Evolutionary conservation across 306 rosid genomes (phyloP).

Genomic region (Psophocarpus tetragonolobus): DNA sequence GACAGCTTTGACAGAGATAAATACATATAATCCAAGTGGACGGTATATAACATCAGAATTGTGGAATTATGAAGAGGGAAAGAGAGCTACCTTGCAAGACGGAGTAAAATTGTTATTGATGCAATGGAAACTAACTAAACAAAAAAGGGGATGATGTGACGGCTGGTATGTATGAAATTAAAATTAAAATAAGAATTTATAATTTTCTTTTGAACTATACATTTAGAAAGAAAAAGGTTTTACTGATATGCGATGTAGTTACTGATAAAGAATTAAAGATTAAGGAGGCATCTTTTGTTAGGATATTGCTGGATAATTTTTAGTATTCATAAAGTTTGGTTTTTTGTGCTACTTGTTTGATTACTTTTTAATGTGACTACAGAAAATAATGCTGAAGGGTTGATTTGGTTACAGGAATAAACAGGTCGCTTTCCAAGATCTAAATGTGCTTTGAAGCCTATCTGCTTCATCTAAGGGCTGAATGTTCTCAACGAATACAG

Average conservation of each 20-base stretch:
- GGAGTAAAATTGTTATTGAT: conserved; percentile 47
- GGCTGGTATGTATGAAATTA: conserved; percentile 11
- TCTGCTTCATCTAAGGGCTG: background rate
- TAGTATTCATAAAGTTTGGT: background rate
- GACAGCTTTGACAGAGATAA: conserved; percentile 56
- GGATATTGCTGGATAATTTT: background rate
- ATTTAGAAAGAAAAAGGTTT: background rate
- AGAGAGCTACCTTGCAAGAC: conserved; percentile 48
- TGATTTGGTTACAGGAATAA: conserved; percentile 33
- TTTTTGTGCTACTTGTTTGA: background rate
- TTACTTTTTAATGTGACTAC: background rate
- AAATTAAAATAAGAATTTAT: background rate
- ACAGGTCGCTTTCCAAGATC: conserved; percentile 19
- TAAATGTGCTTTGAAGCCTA: conserved; percentile 1
- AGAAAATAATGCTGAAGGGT: conserved; percentile 15
- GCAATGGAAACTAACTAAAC: conserved; percentile 44
- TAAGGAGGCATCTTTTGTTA: background rate
- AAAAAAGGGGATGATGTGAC: conserved; percentile 34
- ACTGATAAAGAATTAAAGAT: background rate
- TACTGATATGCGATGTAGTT: background rate
- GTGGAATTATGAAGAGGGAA: conserved; percentile 55
- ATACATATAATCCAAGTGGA: conserved; percentile 65
- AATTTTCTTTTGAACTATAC: conserved; percentile 8
- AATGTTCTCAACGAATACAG: background rate
- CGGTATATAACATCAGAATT: conserved; percentile 52